These are phyloP conservation scores for Chalciporus piperatoides DNA, from an alignment of 1,284 basidiomycete species.

Conservation along the genomic window DNA sequence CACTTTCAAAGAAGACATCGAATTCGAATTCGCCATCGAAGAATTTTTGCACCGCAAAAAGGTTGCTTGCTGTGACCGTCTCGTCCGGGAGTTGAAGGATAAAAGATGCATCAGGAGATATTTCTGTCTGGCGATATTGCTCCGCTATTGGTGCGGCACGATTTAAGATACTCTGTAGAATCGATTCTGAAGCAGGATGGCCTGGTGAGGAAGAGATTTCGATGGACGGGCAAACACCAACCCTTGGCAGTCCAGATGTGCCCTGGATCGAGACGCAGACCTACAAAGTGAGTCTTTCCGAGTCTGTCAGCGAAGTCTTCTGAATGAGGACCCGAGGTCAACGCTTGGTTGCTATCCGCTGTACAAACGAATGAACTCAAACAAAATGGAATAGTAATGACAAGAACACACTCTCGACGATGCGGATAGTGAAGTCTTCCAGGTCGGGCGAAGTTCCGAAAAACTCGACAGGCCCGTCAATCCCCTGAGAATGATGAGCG, in stretches of 20 bases:
- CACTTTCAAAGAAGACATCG: constrained; percentile 83
- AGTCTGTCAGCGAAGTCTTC: constrained; percentile 60
- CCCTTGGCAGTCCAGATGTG: constrained; percentile 85
- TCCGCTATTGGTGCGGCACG: constrained; percentile 54
- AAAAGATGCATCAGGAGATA: constrained; percentile 75
- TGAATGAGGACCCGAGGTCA: constrained; percentile 53
- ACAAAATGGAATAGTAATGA: not conserved
- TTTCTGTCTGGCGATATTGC: constrained; percentile 50
- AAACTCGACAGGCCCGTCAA: constrained; percentile 66
- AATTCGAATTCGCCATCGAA: constrained; percentile 84
- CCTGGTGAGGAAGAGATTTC: not conserved
- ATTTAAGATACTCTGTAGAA: constrained; percentile 61
- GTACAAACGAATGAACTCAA: constrained; percentile 7
- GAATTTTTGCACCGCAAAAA: constrained; percentile 83
- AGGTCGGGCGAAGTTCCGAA: constrained; percentile 72
- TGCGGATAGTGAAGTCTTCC: constrained; percentile 76
- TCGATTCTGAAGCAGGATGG: constrained; percentile 47
- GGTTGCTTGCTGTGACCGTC: constrained; percentile 66
- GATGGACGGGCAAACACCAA: constrained; percentile 26
- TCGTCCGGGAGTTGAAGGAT: constrained; percentile 75
- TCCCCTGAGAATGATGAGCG: constrained; percentile 50
- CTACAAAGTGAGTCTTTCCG: constrained; percentile 72
- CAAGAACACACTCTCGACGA: constrained; percentile 66
- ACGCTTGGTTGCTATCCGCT: constrained; percentile 57
- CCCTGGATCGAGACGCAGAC: constrained; percentile 59